phyloP scores from a whole-genome alignment of 1,284 basidiomycete genomes.

The Wallemia hederae region DNA sequence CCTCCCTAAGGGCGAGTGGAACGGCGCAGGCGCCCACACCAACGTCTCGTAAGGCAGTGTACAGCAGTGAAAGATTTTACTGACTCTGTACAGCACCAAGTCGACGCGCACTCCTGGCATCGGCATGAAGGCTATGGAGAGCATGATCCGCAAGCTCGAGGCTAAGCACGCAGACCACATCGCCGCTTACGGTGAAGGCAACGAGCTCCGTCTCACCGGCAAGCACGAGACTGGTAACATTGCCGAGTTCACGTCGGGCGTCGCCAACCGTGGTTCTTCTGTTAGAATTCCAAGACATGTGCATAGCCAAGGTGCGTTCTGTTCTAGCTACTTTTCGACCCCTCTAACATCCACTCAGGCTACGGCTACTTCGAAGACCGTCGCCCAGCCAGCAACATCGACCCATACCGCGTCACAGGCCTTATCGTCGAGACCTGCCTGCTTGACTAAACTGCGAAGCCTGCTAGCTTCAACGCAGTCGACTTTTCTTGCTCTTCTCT shows the following conservation, averaged over 20 bases:
- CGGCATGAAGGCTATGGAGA: conserved; percentile 79
- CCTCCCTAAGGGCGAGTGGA: conserved; percentile 78
- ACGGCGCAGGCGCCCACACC: conserved; percentile 66
- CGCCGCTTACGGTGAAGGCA: conserved; percentile 87
- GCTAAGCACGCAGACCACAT: conserved; percentile 71
- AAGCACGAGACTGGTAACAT: conserved; percentile 95
- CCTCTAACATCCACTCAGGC: conserved; percentile 4
- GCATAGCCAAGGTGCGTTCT: conserved; percentile 4
- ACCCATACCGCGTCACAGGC: conserved; percentile 17
- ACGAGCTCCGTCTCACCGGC: conserved; percentile 74
- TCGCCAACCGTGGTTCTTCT: conserved; percentile 88
- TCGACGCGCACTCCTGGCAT: conserved; percentile 61
- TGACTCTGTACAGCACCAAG: conserved; percentile 31
- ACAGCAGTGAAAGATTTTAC: too few species aligned
- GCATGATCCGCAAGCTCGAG: conserved; percentile 65
- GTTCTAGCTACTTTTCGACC: too few species aligned
- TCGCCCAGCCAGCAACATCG: conserved; percentile 33
- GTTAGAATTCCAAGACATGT: conserved; percentile 26
- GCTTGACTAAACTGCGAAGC: conserved; percentile 12
- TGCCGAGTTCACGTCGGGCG: conserved; percentile 66
- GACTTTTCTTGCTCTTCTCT: too few species aligned
- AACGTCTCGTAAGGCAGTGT: too few species aligned
- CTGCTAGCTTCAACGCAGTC: too few species aligned
- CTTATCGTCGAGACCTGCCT: conserved; percentile 80
- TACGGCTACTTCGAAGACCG: conserved; percentile 27